Evolutionary conservation across 129 eudicot species (phyloP), one percentile per base, ranked within the genome.

Genomic region (Silybum marianum): DNA sequence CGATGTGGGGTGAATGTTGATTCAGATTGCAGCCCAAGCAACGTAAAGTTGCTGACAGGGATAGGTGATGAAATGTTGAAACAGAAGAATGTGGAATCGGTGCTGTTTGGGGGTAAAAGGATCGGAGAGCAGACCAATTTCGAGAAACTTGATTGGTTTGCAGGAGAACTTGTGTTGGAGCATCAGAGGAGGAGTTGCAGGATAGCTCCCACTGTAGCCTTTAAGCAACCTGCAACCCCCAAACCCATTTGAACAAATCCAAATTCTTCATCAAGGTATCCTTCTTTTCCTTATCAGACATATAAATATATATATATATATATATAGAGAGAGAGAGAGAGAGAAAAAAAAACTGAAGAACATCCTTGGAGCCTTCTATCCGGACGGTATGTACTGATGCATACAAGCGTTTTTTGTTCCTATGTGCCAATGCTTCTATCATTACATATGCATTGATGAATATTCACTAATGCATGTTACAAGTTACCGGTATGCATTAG

Each of bases 201-300:
- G 30, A 90, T 95, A 69, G 99, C 98, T 88, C 99, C 99, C 86
- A 92, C 99, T 84, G 99, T 95, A 86, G 99, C 99, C 14, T 95
- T 95, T 84, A 95, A 95, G 81, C 97, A 90, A 84, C 76, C 90
- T 68, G 36, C 36, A 32, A 74, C 79, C 36, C 82, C 88, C 26
- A 88, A 76, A 80, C 71, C 85, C 81, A 68, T 58, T 6, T 82
- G 48, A 82, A 32, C 69, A n/a, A 62, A 32, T 26, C 2, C 30
- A 26, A 32, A 32, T 66, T 62, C 42, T 23, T 38, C 34, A 42
- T 25, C 34, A 42, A 77, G 63, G 81, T 77, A 58, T 48, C 19
- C 62, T 51, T 54, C 63, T 54, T 51, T 13, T 16, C 19, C 6
- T 54, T 7, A 6, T 3, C 6, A 4, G 1, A 7, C n/a, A 18